These are phyloP conservation scores for Dryas integrifolia DNA, from an alignment of 331 rosid genomes.

Conservation along the genomic window DNA sequence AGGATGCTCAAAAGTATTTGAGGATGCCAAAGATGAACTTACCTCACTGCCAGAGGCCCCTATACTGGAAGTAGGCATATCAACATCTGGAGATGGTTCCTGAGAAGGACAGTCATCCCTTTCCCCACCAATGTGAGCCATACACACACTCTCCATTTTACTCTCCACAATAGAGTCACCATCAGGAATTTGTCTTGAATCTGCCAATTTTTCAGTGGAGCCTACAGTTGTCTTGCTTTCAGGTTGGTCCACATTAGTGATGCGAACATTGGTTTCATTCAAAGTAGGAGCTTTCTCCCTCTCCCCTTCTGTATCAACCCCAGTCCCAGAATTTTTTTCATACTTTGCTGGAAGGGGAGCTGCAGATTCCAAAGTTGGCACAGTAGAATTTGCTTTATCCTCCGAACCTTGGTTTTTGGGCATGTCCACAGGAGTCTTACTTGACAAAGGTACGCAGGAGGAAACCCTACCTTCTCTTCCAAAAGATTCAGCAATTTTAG, in stretches of 20 bases:
- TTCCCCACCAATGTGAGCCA: conserved; percentile 25
- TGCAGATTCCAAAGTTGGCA: conserved; percentile 18
- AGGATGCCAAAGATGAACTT: conserved; percentile 30
- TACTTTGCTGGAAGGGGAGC: conserved; percentile 28
- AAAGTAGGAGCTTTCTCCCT: conserved; percentile 21
- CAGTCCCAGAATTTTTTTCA: conserved; percentile 31
- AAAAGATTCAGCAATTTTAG: conserved; percentile 51
- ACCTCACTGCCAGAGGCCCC: conserved; percentile 28
- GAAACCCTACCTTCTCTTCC: conserved; percentile 51
- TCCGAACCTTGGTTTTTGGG: conserved; percentile 34
- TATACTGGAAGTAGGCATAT: conserved; percentile 20
- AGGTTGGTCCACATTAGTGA: conserved; percentile 24
- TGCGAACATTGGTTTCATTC: conserved; percentile 25
- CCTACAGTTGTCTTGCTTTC: conserved; percentile 24
- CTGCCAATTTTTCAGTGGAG: conserved; percentile 37
- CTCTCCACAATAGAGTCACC: conserved; percentile 24
- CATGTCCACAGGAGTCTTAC: conserved; percentile 40
- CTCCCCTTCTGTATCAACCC: conserved; percentile 25
- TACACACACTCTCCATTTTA: conserved; percentile 30
- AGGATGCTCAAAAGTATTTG: conserved; percentile 25
- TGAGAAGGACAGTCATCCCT: conserved; percentile 33
- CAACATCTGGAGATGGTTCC: conserved; percentile 31
- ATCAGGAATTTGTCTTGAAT: conserved; percentile 28
- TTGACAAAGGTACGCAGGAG: conserved; percentile 30
- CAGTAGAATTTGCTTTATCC: conserved; percentile 33